Evolutionary conservation across 2,329 filamentous ascomycete genomes (phyloP), one percentile per base, ranked within the genome.

Genomic region (Aspergillus quadricinctus): DNA sequence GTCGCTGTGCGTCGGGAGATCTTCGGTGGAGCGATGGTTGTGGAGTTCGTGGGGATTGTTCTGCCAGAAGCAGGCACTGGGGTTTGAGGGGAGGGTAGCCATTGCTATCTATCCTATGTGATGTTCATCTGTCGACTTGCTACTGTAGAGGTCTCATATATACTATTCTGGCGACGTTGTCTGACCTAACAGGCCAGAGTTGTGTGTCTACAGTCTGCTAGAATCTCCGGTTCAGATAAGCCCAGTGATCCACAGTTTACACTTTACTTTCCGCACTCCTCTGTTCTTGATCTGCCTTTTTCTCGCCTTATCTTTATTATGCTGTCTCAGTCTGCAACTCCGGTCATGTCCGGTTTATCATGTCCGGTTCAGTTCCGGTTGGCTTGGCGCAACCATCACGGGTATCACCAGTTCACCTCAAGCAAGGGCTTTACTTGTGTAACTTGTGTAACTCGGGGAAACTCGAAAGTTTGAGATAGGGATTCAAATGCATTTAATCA

Each of bases 11-110:
- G 46, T 56, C 1, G 57, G 57, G 14, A 59, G 50, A 2, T 70
- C 62, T 7, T 70, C 63, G 1, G 74, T 76, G 27, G 69, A 74
- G 5, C 75, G 72, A 57, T 75, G 67, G 50, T 75, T 62, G 56
- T 77, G 73, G 0, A 81, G 66, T 2, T 68, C 58, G 52, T 78
- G 69, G 2, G 68, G 68, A 19, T 75, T 59, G 11, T 66, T 68
- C 21, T 74, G 71, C 80, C 79, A 81, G 62, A 77, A 80, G 29
- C 56, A 58, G 21, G 52, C 49, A 7, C 49, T 48, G 2, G 56
- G 53, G 11, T 56, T 56, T 8, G 53, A 17, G 3, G 56, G 56
- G 11, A 58, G 48, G 28, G 46, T 49, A 19, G 19, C 5, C 41
- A 17, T 35, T 35, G 11, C n/a, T n/a, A n/a, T n/a, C n/a, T n/a